Conservation (phyloP, 1,139 yeast genomes). For the Yamadazyma taylorii region DNA sequence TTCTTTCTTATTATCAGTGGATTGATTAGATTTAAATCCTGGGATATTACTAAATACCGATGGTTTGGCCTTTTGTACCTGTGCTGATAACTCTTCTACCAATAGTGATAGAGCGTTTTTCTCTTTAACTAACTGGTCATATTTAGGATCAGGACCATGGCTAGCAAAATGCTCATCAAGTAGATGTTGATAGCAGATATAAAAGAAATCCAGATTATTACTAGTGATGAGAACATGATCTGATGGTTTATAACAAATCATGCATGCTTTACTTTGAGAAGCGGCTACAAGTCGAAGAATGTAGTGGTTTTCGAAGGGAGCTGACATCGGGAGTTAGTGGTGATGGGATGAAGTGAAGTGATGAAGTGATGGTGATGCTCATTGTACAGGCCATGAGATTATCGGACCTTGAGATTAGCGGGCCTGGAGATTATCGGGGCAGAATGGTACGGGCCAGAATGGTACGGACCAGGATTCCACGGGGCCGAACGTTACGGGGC, state of each 20-base stretch:
- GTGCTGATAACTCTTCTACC: slow-evolving; percentile 30
- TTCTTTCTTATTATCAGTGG: slow-evolving; percentile 17
- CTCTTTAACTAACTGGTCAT: slow-evolving; percentile 40
- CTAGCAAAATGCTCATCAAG: slow-evolving; percentile 61
- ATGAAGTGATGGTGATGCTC: slow-evolving; percentile 2
- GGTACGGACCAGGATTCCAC: too few species aligned
- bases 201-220: slow-evolving; percentile 61
- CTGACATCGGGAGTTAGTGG: too few species aligned
- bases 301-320: slow-evolving; percentile 56
- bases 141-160: slow-evolving; percentile 50
- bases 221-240: slow-evolving; percentile 57
- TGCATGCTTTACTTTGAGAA: slow-evolving; percentile 57
- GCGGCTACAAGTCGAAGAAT: slow-evolving; percentile 56
- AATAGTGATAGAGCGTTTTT: slow-evolving; percentile 41
- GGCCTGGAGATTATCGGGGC: too few species aligned
- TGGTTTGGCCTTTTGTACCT: slow-evolving; percentile 32
- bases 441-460: too few species aligned
- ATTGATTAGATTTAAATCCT: slow-evolving; percentile 19
- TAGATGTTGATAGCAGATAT: slow-evolving; percentile 65
- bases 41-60: slow-evolving; percentile 31
- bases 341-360: too few species aligned
- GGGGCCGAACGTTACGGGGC: too few species aligned
- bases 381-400: background rate
- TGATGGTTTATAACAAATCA: slow-evolving; percentile 68
- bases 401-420: too few species aligned